Evolutionary conservation across 108 stramenopile genomes (phyloP), one percentile per base, ranked within the genome.

Genomic region (Nannochloropsis oceanica): DNA sequence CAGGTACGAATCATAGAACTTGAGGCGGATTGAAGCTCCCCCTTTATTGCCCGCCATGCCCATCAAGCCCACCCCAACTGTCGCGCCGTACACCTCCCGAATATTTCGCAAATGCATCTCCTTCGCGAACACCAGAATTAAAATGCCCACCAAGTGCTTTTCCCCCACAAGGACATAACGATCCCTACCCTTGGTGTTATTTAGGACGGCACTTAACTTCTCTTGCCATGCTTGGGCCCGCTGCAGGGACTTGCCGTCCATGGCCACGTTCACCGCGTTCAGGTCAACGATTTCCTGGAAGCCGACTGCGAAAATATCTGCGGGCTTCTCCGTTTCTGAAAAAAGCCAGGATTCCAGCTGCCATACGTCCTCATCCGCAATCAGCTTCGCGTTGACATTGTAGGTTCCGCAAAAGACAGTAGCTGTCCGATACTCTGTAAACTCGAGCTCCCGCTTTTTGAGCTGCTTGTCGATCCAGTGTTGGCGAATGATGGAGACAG

Each of bases 31-130:
- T 46, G 91, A 87, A 44, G 93, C 96, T 79, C 97, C 99, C 26
- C 99, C 99, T 90, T 99, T 99, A 90, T 99, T 99, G 80, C 99
- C 99, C 96, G 99, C 95, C 87, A 97, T 93, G 11, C 99, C 99
- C 96, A 97, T 96, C 82, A 98, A 95, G 42, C 97, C 97, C 44
- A 96, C 96, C 24, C 96, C 93, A 9, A 96, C 96, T n/a, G 89
- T 86, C 79, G 93, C 92, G 34, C 93, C 90, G 81, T 91, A 86
- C 22, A 94, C 92, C 79, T 94, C 90, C 59, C 59, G 83, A 89
- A 18, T 13, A 80, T 85, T 27, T 43, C 43, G 26, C 43, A 89
- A 86, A 84, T 88, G 88, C 11, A 90, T 83, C 43, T 87, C 88
- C 42, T 92, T 92, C 83, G 95, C 96, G 91, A 96, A 96, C 20